Evolutionary conservation across 352 stramenopile genomes (phyloP), one percentile per base, ranked within the genome.

Genomic region (Elongisporangium undulatum): DNA sequence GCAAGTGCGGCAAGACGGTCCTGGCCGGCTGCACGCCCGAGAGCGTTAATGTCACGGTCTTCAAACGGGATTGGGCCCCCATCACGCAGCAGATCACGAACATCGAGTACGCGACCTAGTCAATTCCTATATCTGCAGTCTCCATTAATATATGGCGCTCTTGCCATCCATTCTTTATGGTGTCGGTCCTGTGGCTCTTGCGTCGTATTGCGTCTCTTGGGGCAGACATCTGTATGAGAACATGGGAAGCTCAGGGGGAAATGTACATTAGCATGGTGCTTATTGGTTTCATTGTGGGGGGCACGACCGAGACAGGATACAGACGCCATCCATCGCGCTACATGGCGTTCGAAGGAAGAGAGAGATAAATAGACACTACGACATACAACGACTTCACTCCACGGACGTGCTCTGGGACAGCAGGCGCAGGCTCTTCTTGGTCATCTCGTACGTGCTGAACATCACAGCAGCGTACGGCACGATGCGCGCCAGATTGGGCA

Each of bases 371-470:
- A 41, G 29, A 41, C 29, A 41, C 29, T 41, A 4, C 29, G 29
- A 9, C 8, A 4, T 41, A 41, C 29, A 15, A 41, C 29, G 13
- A 9, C 8, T 9, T 41, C 29, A 41, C 8, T 41, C 29, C 29
- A 41, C 29, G 13, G 29, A 41, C 5, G 29, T 41, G 29, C 53
- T 49, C 24, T 62, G 65, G 34, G 63, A 72, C 13, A 87, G 53
- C 50, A 79, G 48, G 22, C 75, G 75, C 53, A 90, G 62, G 16
- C 69, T 67, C 68, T 88, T 82, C 68, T 93, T 93, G 56, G 78
- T 89, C 66, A 74, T 81, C 64, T 93, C 84, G 58, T 87, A 93
- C 23, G 84, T 89, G 62, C 77, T 87, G 66, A 92, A 94, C 79
- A 91, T 91, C 56, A 94, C 77, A 16, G 85, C 85, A 1, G 82